Evolutionary conservation across 2,329 filamentous ascomycete genomes (phyloP).

Genomic region (Fusarium subtropicale): DNA sequence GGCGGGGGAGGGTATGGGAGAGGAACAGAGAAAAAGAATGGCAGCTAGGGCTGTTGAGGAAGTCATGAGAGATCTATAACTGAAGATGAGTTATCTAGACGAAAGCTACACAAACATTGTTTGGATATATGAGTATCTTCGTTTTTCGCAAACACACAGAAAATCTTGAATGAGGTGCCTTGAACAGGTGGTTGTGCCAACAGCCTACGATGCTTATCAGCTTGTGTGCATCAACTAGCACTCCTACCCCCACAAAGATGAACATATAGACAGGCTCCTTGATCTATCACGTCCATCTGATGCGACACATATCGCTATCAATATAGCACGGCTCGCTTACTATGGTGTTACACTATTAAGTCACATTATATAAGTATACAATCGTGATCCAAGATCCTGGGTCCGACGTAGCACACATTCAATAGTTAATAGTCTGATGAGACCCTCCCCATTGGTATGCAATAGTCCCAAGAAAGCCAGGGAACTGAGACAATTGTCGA

Average conservation of each 20-base stretch:
- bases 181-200: background rate
- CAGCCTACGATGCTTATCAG: background rate
- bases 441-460: slow-evolving; percentile 9
- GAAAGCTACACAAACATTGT: background rate
- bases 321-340: slow-evolving; percentile 24
- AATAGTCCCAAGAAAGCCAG: background rate
- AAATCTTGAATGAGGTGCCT: background rate
- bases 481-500: slow-evolving; percentile 1
- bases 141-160: background rate
- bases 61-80: slow-evolving; percentile 70
- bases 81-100: background rate
- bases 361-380: slow-evolving; percentile 29
- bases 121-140: background rate
- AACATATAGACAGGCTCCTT: background rate
- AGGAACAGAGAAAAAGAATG: slow-evolving; percentile 70
- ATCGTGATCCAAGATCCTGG: slow-evolving; percentile 15
- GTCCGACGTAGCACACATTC: slow-evolving; percentile 13
- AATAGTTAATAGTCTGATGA: slow-evolving; percentile 13
- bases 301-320: background rate
- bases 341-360: slow-evolving; percentile 21
- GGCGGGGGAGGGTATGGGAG: slow-evolving; percentile 68
- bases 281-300: slow-evolving; percentile 8
- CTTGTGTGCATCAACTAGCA: background rate
- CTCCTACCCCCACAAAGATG: slow-evolving; percentile 1
- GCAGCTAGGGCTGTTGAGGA: slow-evolving; percentile 72